phyloP scores from a whole-genome alignment of 345 rosid genomes.

The Syzygium grande region DNA sequence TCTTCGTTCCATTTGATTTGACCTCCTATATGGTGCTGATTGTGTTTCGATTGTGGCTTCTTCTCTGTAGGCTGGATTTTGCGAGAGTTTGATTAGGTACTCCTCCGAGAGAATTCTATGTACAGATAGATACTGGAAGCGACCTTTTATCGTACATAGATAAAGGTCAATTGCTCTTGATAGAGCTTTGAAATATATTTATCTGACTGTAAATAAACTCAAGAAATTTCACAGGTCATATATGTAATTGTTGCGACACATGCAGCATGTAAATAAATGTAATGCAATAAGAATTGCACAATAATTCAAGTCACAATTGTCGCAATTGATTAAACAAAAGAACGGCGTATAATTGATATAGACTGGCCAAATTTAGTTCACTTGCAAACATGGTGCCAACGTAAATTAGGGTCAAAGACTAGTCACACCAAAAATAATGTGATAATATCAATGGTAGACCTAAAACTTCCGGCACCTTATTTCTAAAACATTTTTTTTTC shows the following conservation, averaged over 20 bases:
- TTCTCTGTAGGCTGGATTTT: slow-evolving; percentile 54
- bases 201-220: neutral
- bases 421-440: neutral
- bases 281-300: neutral
- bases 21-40: neutral
- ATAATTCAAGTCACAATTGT: neutral
- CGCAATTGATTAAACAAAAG: neutral
- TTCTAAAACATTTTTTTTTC: too few species aligned
- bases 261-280: neutral
- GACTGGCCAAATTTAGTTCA: neutral
- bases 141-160: slow-evolving; percentile 24
- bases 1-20: neutral
- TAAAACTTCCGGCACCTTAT: too few species aligned
- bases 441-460: neutral
- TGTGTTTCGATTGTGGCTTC: neutral
- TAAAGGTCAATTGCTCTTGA: neutral
- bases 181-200: neutral
- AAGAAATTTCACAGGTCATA: neutral
- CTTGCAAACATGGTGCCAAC: neutral
- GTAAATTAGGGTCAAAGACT: neutral
- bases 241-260: neutral
- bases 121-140: slow-evolving; percentile 97
- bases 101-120: slow-evolving; percentile 87
- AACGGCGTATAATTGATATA: neutral
- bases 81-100: slow-evolving; percentile 55